Percentiles rank a stretch among this genome's conserved stretches.
Evolutionary conservation across 495 filamentous ascomycete species (phyloP).

Genomic region (Hapsidospora chrysogenum): DNA sequence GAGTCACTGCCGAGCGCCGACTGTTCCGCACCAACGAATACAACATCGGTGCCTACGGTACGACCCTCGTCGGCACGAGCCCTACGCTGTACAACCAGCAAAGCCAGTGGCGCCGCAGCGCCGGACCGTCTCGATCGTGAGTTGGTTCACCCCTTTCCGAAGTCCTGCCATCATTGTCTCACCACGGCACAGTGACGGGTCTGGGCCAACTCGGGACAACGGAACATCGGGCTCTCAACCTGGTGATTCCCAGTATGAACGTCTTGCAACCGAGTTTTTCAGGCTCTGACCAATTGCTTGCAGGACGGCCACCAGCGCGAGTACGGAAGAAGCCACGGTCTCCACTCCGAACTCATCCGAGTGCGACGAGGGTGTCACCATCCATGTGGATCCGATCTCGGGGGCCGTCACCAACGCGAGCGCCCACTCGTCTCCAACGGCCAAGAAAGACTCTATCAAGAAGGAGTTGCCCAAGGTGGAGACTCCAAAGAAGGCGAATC

Average conservation of each 20-base stretch:
- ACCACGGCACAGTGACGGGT: background rate
- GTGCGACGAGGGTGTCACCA: conserved; percentile 28
- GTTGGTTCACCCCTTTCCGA: background rate
- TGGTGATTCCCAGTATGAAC: background rate
- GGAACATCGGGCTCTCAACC: background rate
- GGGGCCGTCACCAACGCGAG: conserved; percentile 28
- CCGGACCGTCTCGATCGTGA: background rate
- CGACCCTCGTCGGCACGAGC: conserved; percentile 30
- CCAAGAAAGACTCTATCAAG: no score
- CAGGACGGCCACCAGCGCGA: conserved; percentile 3
- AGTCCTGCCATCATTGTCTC: background rate
- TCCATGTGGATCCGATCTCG: conserved; percentile 27
- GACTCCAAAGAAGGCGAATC: conserved; percentile 2
- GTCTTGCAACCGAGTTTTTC: background rate
- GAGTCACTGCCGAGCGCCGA: conserved; percentile 78
- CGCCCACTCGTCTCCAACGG: conserved; percentile 29
- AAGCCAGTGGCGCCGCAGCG: conserved; percentile 1
- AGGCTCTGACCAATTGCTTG: conserved; percentile 10
- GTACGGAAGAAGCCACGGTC: conserved; percentile 1
- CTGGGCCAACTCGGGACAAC: background rate
- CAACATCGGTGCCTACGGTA: conserved; percentile 48
- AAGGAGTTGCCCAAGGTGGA: no score
- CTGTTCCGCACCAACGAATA: conserved; percentile 92
- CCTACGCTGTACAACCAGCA: conserved; percentile 21
- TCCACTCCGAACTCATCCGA: conserved; percentile 18